These are phyloP conservation scores for Pseudopithomyces maydicus DNA, from an alignment of 2,329 filamentous ascomycete species.

Conservation along the genomic window DNA sequence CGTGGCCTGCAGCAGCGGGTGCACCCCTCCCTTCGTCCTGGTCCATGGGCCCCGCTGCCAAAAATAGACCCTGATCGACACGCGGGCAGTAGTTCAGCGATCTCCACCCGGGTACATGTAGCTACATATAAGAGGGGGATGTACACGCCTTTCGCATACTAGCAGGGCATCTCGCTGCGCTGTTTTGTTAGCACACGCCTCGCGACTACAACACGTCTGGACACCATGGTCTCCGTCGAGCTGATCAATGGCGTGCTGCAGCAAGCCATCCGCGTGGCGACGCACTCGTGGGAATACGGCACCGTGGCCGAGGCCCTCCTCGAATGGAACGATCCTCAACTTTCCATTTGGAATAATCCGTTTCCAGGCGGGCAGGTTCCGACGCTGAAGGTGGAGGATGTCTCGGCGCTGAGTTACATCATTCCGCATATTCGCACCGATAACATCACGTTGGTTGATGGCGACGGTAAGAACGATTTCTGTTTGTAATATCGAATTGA, in stretches of 20 bases:
- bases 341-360: constrained; percentile 46
- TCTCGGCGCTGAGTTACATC: constrained; percentile 42
- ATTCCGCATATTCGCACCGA: constrained; percentile 38
- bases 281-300: constrained; percentile 51
- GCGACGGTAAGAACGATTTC: constrained; percentile 30
- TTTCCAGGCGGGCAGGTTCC: constrained; percentile 41
- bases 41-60: neutral
- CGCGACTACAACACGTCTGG: neutral
- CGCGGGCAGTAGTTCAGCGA: neutral
- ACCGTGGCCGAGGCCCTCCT: constrained; percentile 49
- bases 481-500: too few relatives aligned
- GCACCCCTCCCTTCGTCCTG: constrained; percentile 1
- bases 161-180: neutral
- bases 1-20: neutral
- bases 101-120: neutral
- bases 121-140: neutral
- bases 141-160: neutral
- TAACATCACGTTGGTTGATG: constrained; percentile 37
- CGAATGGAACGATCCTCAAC: constrained; percentile 44
- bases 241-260: constrained; percentile 24
- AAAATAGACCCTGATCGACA: constrained; percentile 4
- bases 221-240: constrained; percentile 61
- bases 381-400: constrained; percentile 23
- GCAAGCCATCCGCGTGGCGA: constrained; percentile 38
- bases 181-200: neutral